Evolutionary conservation across 2,329 filamentous ascomycete species (phyloP).

Genomic region (Colletotrichum graminicola): DNA sequence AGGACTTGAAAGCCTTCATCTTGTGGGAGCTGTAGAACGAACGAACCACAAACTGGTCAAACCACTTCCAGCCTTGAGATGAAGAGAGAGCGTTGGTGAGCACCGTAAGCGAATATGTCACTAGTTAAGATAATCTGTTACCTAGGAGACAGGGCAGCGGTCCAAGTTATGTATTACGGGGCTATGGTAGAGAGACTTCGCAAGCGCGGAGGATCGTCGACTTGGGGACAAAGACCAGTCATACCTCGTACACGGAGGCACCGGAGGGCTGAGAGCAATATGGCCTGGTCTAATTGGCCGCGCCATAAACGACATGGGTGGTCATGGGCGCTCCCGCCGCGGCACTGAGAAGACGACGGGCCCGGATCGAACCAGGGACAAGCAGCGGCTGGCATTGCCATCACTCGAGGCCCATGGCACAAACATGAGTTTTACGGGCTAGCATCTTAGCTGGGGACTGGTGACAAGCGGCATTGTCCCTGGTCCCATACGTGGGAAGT

Average conservation of each 20-base stretch:
- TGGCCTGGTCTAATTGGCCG: slow-evolving; percentile 24
- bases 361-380: slow-evolving; percentile 16
- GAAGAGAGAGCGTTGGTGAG: slow-evolving; percentile 21
- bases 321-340: slow-evolving; percentile 21
- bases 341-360: slow-evolving; percentile 23
- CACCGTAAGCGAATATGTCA: slow-evolving; percentile 19
- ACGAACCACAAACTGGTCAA: slow-evolving; percentile 31
- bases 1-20: slow-evolving; percentile 42
- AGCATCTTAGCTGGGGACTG: slow-evolving; percentile 28
- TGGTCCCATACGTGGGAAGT: slow-evolving; percentile 18
- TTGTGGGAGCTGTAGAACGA: slow-evolving; percentile 28
- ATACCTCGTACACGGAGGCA: slow-evolving; percentile 34
- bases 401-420: slow-evolving; percentile 12
- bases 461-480: slow-evolving; percentile 37
- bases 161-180: slow-evolving; percentile 35
- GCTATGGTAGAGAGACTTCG: slow-evolving; percentile 2
- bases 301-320: slow-evolving; percentile 24
- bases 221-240: slow-evolving; percentile 29
- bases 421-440: slow-evolving; percentile 26
- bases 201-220: slow-evolving; percentile 9
- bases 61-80: slow-evolving; percentile 31
- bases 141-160: slow-evolving; percentile 22
- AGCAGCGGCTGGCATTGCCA: slow-evolving; percentile 23
- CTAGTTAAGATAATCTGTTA: not conserved
- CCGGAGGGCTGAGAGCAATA: slow-evolving; percentile 34